Percentiles rank a stretch among this genome's conserved stretches.
These are phyloP conservation scores for Pseudocercospora ulei DNA, from an alignment of 2,329 filamentous ascomycete species.

Conservation along the genomic window DNA sequence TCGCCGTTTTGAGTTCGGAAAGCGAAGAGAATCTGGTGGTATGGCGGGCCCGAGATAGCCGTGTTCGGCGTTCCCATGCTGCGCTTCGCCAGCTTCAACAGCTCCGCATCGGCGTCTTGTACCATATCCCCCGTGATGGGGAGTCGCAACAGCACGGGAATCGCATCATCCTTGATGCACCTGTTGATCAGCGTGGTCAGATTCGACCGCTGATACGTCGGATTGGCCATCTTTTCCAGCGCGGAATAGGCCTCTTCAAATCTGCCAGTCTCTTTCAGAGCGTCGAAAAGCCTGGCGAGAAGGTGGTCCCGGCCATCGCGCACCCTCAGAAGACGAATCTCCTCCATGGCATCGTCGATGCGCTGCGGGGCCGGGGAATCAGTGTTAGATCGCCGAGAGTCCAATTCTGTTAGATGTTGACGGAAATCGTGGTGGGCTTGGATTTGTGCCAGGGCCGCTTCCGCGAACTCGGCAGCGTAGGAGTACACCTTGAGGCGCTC, in stretches of 20 bases:
- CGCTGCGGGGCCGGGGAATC: conserved; percentile 27
- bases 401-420: conserved; percentile 24
- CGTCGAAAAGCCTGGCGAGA: conserved; percentile 72
- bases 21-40: conserved; percentile 81
- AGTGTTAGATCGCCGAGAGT: conserved; percentile 26
- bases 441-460: conserved; percentile 32
- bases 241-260: conserved; percentile 77
- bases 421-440: conserved; percentile 15
- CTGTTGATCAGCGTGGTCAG: conserved; percentile 55
- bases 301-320: conserved; percentile 54
- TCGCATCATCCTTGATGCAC: conserved; percentile 29
- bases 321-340: conserved; percentile 30
- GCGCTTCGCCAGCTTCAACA: conserved; percentile 60
- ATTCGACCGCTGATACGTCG: conserved; percentile 55
- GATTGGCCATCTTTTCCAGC: conserved; percentile 61
- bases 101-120: conserved; percentile 66
- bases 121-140: conserved; percentile 65
- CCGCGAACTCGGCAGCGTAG: conserved; percentile 74
- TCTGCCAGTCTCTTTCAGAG: conserved; percentile 65
- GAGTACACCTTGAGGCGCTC: conserved; percentile 68
- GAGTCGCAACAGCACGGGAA: conserved; percentile 52
- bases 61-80: conserved; percentile 49
- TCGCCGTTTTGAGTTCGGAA: conserved; percentile 78
- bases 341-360: conserved; percentile 29
- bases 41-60: conserved; percentile 47